Base-by-base conservation (phyloP, 805 yeast genomes). In the Yamadazyma philogaea region DNA sequence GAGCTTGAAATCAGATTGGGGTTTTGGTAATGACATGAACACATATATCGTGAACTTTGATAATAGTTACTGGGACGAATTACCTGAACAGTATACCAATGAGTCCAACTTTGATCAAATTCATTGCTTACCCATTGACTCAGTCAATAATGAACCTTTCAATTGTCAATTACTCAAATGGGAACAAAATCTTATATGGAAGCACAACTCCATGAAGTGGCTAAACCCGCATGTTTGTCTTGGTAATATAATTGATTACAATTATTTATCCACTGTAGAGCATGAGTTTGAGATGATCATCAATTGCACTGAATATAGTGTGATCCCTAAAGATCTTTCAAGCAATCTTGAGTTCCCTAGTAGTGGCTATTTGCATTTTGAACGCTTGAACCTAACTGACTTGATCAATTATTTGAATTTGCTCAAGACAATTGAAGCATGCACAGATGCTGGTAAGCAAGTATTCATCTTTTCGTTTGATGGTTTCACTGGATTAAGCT, bases 231-330 rank as follows among this genome's bases (percentile, higher is more conserved):
- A 53, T 31, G 44, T 64, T 19, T 64, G 63, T 40, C 41, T 65
- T 26, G 71, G 72, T 7, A 66, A 59, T 35, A 48, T 59, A 12
- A 50, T 54, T 30, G 67, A 64, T 43, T 64, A 56, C 46, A 56
- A 59, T 40, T 54, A 49, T 21, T 30, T 61, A 28, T 32, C 37
- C 14, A 39, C 39, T 22, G 34, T 45, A 16, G 30, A 42, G 6
- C 46, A 46, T 2, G 59, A 69, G 19, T 81, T 84, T 79, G 68
- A 67, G 32, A 51, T 81, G 11, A 75, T 74, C 47, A 63, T 82
- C 14, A 70, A 74, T 49, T 84, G 89, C 59, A 72, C 74, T 42
- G 86, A 78, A 44, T 74, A 81, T 42, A 85, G 86, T 1, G 50
- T 7, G 17, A 45, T 63, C 2, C 52, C 72, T 12, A 53, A 55